Evolutionary conservation across 1,284 basidiomycete genomes (phyloP), one percentile per base, ranked within the genome.

Genomic region (Fomitopsis schrenkii): DNA sequence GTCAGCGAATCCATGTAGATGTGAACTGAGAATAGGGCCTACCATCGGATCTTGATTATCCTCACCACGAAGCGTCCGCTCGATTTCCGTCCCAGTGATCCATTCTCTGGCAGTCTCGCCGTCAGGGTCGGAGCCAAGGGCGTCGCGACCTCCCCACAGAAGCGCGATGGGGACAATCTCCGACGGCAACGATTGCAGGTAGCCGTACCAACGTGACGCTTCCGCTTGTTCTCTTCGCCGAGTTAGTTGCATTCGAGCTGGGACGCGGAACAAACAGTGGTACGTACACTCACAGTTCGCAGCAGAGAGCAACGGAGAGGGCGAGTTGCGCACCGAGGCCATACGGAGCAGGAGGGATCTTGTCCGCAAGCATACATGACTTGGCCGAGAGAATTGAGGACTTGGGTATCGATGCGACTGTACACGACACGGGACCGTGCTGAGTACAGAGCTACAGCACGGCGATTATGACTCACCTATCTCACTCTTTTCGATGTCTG

Each of bases 321-420:
- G 80, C 77, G 45, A 90, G 77, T 50, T 84, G 82, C 2, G 86
- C 86, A 42, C 77, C 81, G 42, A 80, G 77, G 3, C 87, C 87
- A 67, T 80, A 83, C 3, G 82, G 80, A 22, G 73, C 73, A 28
- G 76, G 66, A 0, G 78, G 67, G 36, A 88, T 79, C 53, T 67
- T 63, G 10, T 61, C 46, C 10, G 65, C 56, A 17, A 72, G 76
- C 40, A 76, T 74, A 70, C 83, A 88, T 0, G 83, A 82, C 65
- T 78, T 80, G 53, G 78, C 77, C 19, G 90, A 91, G 8, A 92
- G 76, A n/a, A 91, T 79, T 44, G 82, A 78, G 59, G 75, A 66
- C 70, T 85, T 89, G 36, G 88, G 85, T 63, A 92, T 90, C 46
- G 77, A 76, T 15, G 85, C 87, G 57, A 91, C 90, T 92, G 64